A percentile compares a stretch with the other conserved stretches of the same genome.
These are phyloP conservation scores for Geranomyces variabilis DNA, from an alignment of 192 early-diverging fungal species.

Conservation along the genomic window DNA sequence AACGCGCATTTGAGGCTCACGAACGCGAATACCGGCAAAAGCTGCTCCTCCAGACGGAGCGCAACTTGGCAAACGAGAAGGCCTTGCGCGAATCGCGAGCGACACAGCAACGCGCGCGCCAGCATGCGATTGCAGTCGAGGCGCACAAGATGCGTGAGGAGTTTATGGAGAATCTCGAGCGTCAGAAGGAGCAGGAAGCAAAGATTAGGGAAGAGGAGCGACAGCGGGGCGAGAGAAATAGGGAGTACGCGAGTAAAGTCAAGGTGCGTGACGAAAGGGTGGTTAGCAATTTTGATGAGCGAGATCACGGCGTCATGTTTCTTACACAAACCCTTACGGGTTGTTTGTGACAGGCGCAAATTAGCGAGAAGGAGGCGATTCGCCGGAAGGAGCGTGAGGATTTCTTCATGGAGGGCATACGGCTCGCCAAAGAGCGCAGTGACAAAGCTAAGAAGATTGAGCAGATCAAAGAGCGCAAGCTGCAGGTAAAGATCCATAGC, in stretches of 20 bases:
- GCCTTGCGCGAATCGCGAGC: constrained; percentile 49
- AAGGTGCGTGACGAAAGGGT: constrained; percentile 35
- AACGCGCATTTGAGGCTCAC: constrained; percentile 59
- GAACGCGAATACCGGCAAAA: constrained; percentile 65
- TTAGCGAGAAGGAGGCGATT: constrained; percentile 51
- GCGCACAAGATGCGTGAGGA: constrained; percentile 59
- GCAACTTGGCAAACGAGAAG: constrained; percentile 39
- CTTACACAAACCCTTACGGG: neutral
- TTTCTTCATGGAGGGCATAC: constrained; percentile 63
- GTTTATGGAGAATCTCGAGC: constrained; percentile 53
- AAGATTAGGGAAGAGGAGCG: constrained; percentile 46
- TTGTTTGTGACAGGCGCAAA: constrained; percentile 46
- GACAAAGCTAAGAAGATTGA: constrained; percentile 64
- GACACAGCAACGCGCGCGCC: constrained; percentile 55
- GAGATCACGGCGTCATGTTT: too few relatives aligned
- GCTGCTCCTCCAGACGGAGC: constrained; percentile 43
- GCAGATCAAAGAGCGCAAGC: constrained; percentile 54
- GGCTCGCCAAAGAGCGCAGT: constrained; percentile 47
- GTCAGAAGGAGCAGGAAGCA: constrained; percentile 55
- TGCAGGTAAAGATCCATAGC: constrained; percentile 41
- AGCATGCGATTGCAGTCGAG: constrained; percentile 62
- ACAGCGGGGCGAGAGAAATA: constrained; percentile 46
- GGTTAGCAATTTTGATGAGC: too few relatives aligned
- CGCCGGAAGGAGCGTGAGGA: constrained; percentile 53
- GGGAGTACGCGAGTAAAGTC: constrained; percentile 56